Evolutionary conservation across 2,329 filamentous ascomycete species (phyloP), one percentile per base, ranked within the genome.

Genomic region (Aspergillus neotritici): DNA sequence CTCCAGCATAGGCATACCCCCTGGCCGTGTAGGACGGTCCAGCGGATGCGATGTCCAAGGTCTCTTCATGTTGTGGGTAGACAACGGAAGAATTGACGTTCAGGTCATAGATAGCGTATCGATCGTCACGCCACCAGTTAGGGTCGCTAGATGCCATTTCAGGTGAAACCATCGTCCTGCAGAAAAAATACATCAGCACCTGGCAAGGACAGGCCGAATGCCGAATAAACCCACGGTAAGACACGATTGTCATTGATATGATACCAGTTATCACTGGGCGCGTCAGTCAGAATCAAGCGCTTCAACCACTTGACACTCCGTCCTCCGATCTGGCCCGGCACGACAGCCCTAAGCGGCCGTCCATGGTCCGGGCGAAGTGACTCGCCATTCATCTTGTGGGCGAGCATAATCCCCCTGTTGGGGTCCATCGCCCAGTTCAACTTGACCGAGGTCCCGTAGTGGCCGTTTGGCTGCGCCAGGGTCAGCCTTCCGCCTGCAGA

Each of bases 191-290:
- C 47, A 49, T 16, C 51, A 47, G n/a, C 28, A 43, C 7, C 7
- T 16, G 10, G 36, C 15, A 25, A 5, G 4, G 31, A 31, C 4
- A 13, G 16, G 9, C 2, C 7, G 32, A 3, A 3, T 3, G 3
- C 13, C 35, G 10, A 4, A 10, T 5, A 25, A 8, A 66, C 71
- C 58, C 55, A 76, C 52, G 90, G 90, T 31, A 96, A 69, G 1
- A 96, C 88, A 46, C 88, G 75, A 61, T 96, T 96, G 63, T 96
- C 90, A 65, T 93, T 90, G 49, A 94, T 88, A 64, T 96, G 90
- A 57, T 95, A 95, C 87, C 88, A 94, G 60, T 94, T 95, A 50
- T 91, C 84, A 60, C 88, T 94, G 0, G 89, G 88, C 16, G 76
- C 72, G 8, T 82, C 78, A 0, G 88, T 91, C 39, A 96, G 65